These are phyloP conservation scores for Fusarium sarcochroum DNA, from an alignment of 2,329 filamentous ascomycete species.

Conservation along the genomic window DNA sequence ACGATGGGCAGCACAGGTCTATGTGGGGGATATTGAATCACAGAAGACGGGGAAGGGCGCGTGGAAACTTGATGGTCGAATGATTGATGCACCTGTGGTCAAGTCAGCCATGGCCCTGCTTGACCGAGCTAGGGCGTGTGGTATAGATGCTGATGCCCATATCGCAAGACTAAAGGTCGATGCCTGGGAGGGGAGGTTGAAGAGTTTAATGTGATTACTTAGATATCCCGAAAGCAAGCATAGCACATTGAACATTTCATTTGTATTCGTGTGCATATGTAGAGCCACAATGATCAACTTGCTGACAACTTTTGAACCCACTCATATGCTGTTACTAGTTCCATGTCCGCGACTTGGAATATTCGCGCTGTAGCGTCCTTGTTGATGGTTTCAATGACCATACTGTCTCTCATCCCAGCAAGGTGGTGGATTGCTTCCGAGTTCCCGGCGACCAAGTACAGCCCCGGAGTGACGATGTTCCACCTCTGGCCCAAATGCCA, in stretches of 20 bases:
- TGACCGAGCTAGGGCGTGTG: conserved; percentile 5
- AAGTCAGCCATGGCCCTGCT: conserved; percentile 9
- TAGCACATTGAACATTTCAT: not conserved
- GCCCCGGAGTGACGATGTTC: too few species aligned
- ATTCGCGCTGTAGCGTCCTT: not conserved
- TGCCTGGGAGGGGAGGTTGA: not conserved
- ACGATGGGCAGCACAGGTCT: conserved; percentile 4
- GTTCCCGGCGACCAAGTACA: too few species aligned
- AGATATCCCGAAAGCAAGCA: not conserved
- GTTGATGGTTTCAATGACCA: not conserved
- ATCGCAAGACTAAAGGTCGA: not conserved
- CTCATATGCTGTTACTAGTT: not conserved
- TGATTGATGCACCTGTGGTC: conserved; percentile 21
- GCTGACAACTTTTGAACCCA: too few species aligned
- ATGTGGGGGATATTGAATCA: not conserved
- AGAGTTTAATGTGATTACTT: not conserved
- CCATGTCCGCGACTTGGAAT: not conserved
- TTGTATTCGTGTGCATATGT: not conserved
- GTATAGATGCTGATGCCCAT: conserved; percentile 4
- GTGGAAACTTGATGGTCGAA: conserved; percentile 23
- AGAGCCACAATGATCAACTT: not conserved
- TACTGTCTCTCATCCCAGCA: not conserved
- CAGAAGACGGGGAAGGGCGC: conserved; percentile 5
- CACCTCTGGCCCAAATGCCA: too few species aligned
- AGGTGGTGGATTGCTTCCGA: not conserved